Evolutionary conservation across 2,329 filamentous ascomycete species (phyloP).

Genomic region (Pseudogymnoascus sp.): DNA sequence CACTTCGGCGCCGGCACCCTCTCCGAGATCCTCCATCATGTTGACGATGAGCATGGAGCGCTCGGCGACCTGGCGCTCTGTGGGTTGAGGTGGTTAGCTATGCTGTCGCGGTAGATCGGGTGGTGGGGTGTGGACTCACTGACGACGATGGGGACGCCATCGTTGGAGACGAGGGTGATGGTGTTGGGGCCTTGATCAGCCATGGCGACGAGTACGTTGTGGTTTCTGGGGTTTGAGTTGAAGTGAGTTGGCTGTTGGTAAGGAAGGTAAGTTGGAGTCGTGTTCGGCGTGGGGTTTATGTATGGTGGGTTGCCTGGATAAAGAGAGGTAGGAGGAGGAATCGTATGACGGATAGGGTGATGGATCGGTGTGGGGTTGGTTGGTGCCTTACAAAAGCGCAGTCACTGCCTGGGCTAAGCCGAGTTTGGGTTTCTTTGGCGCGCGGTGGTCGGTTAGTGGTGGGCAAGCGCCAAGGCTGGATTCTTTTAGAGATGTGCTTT

Average conservation of each 20-base stretch:
- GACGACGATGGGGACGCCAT: constrained; percentile 41
- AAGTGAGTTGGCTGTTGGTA: neutral
- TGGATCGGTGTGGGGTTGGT: neutral
- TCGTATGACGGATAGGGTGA: neutral
- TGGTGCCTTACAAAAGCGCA: neutral
- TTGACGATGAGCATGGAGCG: constrained; percentile 96
- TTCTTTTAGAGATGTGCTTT: neutral
- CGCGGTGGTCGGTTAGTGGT: neutral
- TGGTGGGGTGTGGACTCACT: constrained; percentile 35
- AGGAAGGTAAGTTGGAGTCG: neutral
- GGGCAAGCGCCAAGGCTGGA: neutral
- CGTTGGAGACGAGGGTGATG: constrained; percentile 44
- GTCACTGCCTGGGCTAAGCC: neutral
- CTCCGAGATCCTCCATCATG: constrained; percentile 89
- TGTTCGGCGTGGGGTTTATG: neutral
- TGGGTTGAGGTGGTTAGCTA: constrained; percentile 6
- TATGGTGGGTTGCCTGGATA: neutral
- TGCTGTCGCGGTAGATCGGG: neutral
- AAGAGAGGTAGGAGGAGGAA: neutral
- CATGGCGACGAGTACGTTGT: neutral
- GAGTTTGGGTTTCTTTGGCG: neutral
- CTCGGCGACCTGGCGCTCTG: constrained; percentile 78
- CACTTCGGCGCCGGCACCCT: constrained; percentile 46
- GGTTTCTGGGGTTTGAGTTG: neutral
- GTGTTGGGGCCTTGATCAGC: constrained; percentile 11